Evolutionary conservation across 2,329 filamentous ascomycete species (phyloP).

Genomic region (Ustilaginoidea virens): DNA sequence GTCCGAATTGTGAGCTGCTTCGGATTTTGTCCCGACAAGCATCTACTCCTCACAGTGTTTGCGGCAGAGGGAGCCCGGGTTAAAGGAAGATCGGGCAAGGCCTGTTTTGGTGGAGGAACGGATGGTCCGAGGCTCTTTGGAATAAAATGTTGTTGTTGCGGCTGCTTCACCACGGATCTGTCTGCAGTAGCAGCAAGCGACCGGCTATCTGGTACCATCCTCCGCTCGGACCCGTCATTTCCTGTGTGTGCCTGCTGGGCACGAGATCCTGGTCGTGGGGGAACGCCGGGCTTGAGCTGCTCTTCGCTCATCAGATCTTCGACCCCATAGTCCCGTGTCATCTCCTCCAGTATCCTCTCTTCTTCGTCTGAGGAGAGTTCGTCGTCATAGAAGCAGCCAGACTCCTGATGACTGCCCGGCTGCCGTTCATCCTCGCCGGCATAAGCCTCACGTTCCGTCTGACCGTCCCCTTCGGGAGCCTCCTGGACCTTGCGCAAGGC

Average conservation of each 20-base stretch:
- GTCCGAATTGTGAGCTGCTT: slow-evolving; percentile 89
- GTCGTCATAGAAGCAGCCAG: slow-evolving; percentile 47
- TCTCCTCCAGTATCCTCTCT: slow-evolving; percentile 69
- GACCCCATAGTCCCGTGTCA: slow-evolving; percentile 69
- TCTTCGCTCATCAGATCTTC: slow-evolving; percentile 59
- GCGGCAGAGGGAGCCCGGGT: slow-evolving; percentile 16
- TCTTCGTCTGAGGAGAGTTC: slow-evolving; percentile 51
- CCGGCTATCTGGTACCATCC: too few relatives aligned
- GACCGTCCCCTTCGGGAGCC: slow-evolving; percentile 59
- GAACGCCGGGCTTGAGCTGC: slow-evolving; percentile 38
- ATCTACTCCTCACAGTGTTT: slow-evolving; percentile 53
- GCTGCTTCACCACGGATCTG: slow-evolving; percentile 15
- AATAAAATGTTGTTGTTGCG: slow-evolving; percentile 4
- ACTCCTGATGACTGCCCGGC: slow-evolving; percentile 11
- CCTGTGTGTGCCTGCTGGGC: slow-evolving; percentile 62
- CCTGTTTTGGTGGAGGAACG: slow-evolving; percentile 33
- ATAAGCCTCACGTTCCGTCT: slow-evolving; percentile 54
- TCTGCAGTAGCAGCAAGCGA: slow-evolving; percentile 54
- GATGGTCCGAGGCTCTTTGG: slow-evolving; percentile 11
- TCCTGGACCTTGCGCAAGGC: slow-evolving; percentile 54
- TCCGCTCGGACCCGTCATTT: slow-evolving; percentile 52
- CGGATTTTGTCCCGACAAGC: slow-evolving; percentile 64
- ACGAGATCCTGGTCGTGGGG: slow-evolving; percentile 39
- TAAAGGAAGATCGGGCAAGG: slow-evolving; percentile 28
- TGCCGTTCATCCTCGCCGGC: slow-evolving; percentile 11